phyloP scores from a whole-genome alignment of 306 rosid genomes.

The Phaseolus lunatus region DNA sequence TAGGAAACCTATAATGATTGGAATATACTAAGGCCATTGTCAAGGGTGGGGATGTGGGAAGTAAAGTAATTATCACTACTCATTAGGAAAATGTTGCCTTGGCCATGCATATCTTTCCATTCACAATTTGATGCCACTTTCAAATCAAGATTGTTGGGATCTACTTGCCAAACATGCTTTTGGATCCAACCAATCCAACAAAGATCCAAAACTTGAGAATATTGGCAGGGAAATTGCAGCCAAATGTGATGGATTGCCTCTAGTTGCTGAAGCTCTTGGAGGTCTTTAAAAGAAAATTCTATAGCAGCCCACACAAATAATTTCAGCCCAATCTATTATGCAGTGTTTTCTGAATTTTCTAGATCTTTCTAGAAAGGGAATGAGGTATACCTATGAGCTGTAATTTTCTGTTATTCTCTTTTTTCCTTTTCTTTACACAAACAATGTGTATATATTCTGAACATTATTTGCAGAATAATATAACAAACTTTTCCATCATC shows the following conservation, averaged over 20 bases:
- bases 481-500: too few species aligned
- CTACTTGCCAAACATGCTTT: not conserved
- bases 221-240: conserved; percentile 45
- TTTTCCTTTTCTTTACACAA: too few species aligned
- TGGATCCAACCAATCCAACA: not conserved
- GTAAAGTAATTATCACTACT: not conserved
- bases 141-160: conserved; percentile 6
- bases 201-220: not conserved
- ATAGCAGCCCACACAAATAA: too few species aligned
- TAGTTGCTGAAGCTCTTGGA: conserved; percentile 52
- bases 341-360: too few species aligned
- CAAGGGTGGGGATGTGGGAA: not conserved
- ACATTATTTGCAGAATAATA: too few species aligned
- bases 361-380: too few species aligned
- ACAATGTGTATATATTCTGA: too few species aligned
- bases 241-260: conserved; percentile 45
- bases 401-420: too few species aligned
- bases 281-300: too few species aligned
- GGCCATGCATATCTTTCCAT: not conserved
- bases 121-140: not conserved
- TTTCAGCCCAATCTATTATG: too few species aligned
- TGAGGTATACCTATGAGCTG: too few species aligned
- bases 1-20: conserved; percentile 15
- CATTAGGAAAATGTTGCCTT: conserved; percentile 1
- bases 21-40: not conserved